Conservation (phyloP, 148 eudicot species). For the Amaranthus hypochondriacus region DNA sequence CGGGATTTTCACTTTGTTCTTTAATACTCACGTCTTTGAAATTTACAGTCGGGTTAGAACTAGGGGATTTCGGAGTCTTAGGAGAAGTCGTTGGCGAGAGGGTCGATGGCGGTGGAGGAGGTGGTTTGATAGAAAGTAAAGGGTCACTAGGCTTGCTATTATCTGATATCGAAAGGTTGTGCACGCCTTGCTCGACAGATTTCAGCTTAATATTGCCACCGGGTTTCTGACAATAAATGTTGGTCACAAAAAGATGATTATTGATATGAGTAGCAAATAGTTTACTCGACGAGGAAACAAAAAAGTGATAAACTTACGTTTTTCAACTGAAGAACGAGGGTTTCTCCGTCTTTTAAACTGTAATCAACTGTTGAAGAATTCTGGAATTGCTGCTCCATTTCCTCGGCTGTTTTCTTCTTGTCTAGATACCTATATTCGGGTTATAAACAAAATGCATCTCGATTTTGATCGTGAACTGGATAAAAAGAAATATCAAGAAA, state of each 20-base stretch:
- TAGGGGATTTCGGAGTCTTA: conserved; percentile 43
- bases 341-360: conserved; percentile 95
- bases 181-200: conserved; percentile 63
- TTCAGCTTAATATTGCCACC: conserved; percentile 47
- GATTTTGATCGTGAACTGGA: background rate
- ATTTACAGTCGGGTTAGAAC: conserved; percentile 26
- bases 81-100: conserved; percentile 46
- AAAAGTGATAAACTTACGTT: conserved; percentile 37
- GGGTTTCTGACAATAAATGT: conserved; percentile 43
- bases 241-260: background rate
- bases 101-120: conserved; percentile 77
- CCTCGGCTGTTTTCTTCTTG: conserved; percentile 97
- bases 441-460: background rate
- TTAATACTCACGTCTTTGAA: conserved; percentile 12
- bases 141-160: conserved; percentile 47
- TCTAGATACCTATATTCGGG: conserved; percentile 56
- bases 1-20: conserved; percentile 8
- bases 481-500: conserved; percentile 1
- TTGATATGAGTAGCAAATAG: background rate
- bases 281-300: background rate
- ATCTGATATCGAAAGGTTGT: conserved; percentile 46
- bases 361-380: conserved; percentile 77
- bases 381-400: conserved; percentile 95
- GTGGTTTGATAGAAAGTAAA: conserved; percentile 58
- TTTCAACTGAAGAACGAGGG: conserved; percentile 73